Conservation (phyloP, 2,329 filamentous ascomycete genomes). For the Trichoderma cornu-damae region DNA sequence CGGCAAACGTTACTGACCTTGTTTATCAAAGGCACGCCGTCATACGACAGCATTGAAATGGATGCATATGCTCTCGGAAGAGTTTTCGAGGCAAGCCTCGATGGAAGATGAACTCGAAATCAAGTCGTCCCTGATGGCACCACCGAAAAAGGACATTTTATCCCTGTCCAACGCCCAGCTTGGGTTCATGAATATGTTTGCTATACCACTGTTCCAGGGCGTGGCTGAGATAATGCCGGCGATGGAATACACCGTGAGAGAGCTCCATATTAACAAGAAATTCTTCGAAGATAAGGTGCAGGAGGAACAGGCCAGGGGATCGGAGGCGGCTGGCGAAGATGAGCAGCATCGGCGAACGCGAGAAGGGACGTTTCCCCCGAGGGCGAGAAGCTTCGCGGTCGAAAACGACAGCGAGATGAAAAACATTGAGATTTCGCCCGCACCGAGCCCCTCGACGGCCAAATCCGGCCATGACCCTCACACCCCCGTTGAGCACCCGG, state of each 20-base stretch:
- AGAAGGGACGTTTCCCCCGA: conserved; percentile 43
- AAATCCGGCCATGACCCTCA: conserved; percentile 18
- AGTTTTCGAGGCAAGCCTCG: conserved; percentile 85
- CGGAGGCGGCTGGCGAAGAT: conserved; percentile 32
- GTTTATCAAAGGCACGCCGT: conserved; percentile 68
- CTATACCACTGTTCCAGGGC: conserved; percentile 82
- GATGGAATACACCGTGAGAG: conserved; percentile 77
- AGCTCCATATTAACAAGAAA: conserved; percentile 70
- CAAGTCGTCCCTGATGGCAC: conserved; percentile 78
- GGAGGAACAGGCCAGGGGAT: conserved; percentile 52
- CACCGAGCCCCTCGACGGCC: conserved; percentile 13
- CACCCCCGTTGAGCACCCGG: conserved; percentile 35
- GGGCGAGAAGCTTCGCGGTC: conserved; percentile 40
- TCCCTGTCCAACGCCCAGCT: conserved; percentile 85
- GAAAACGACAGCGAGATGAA: conserved; percentile 25
- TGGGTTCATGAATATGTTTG: conserved; percentile 95
- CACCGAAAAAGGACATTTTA: conserved; percentile 74
- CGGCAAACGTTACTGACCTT: not conserved
- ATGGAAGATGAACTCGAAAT: conserved; percentile 90
- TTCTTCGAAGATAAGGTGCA: conserved; percentile 67
- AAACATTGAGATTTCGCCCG: conserved; percentile 24
- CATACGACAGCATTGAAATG: conserved; percentile 79
- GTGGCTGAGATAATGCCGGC: conserved; percentile 80
- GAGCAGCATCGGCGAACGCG: conserved; percentile 33
- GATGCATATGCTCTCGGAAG: conserved; percentile 91